Conservation (phyloP, 352 stramenopile species). For the Peronospora farinosa region DNA sequence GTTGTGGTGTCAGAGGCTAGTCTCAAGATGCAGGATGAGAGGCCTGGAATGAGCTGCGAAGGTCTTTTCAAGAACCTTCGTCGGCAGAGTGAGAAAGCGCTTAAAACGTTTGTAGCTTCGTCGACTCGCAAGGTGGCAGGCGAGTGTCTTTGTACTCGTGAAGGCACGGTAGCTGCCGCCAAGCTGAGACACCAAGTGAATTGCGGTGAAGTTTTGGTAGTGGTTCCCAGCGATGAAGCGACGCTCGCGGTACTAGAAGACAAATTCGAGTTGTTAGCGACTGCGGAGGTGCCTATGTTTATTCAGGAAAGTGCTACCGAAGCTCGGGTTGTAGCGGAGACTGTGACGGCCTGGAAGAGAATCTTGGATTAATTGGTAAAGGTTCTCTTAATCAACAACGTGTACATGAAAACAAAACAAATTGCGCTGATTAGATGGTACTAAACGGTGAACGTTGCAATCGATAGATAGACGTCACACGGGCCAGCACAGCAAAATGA, state of each 20-base stretch:
- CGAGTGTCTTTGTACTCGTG: conserved; percentile 30
- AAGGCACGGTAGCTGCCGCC: conserved; percentile 35
- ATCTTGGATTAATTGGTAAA: conserved; percentile 21
- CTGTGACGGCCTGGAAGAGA: conserved; percentile 46
- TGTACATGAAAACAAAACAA: conserved; percentile 7
- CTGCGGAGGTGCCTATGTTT: conserved; percentile 44
- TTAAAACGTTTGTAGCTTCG: conserved; percentile 47
- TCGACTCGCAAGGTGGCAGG: conserved; percentile 24
- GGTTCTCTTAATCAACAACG: background rate
- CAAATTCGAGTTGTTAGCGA: conserved; percentile 45
- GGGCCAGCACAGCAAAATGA: background rate
- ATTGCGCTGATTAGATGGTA: conserved; percentile 3
- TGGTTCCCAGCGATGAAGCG: conserved; percentile 38
- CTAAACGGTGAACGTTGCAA: background rate
- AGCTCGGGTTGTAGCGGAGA: conserved; percentile 40
- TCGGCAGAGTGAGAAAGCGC: conserved; percentile 47
- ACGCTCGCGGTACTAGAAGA: conserved; percentile 23
- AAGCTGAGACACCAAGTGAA: conserved; percentile 51
- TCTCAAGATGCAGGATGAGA: background rate
- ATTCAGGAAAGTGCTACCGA: conserved; percentile 42
- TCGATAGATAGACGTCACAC: background rate
- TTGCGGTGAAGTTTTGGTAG: conserved; percentile 47
- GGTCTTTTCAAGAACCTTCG: conserved; percentile 53
- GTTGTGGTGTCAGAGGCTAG: conserved; percentile 26
- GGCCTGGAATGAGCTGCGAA: conserved; percentile 19